Conservation (phyloP, 2,329 filamentous ascomycete genomes). For the Pyricularia sp. region DNA sequence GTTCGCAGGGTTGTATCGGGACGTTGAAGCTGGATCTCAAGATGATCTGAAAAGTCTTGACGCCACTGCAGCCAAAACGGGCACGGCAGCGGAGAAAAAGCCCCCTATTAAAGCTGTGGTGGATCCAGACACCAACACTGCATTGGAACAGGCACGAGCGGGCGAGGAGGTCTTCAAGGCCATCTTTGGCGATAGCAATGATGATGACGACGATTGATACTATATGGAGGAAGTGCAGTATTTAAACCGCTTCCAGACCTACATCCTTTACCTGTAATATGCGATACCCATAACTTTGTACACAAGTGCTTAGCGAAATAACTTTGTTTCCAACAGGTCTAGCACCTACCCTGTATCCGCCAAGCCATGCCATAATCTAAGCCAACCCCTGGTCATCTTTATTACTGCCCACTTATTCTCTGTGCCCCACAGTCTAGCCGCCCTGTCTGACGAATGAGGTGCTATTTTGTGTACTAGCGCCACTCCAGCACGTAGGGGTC, state of each 20-base stretch:
- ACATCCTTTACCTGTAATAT: neutral
- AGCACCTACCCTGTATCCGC: neutral
- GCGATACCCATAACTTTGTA: neutral
- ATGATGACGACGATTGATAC: conserved; percentile 31
- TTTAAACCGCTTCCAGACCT: neutral
- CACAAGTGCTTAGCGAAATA: neutral
- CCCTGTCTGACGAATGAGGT: neutral
- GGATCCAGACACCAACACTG: conserved; percentile 65
- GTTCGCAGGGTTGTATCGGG: neutral
- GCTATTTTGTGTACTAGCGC: neutral
- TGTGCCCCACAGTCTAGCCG: neutral
- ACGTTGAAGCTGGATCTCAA: neutral
- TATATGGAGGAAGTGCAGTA: neutral
- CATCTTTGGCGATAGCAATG: conserved; percentile 84
- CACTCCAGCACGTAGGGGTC: neutral
- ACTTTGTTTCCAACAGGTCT: neutral
- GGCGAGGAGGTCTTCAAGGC: conserved; percentile 75
- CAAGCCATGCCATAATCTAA: neutral
- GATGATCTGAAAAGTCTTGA: neutral
- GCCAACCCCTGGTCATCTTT: conserved; percentile 1
- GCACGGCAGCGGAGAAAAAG: neutral
- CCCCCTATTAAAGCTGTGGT: conserved; percentile 23
- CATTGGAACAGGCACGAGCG: conserved; percentile 59
- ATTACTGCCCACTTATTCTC: neutral
- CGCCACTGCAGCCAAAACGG: neutral